Base-by-base conservation (phyloP, 116 monocot species). In the Phalaenopsis hybrid region DNA sequence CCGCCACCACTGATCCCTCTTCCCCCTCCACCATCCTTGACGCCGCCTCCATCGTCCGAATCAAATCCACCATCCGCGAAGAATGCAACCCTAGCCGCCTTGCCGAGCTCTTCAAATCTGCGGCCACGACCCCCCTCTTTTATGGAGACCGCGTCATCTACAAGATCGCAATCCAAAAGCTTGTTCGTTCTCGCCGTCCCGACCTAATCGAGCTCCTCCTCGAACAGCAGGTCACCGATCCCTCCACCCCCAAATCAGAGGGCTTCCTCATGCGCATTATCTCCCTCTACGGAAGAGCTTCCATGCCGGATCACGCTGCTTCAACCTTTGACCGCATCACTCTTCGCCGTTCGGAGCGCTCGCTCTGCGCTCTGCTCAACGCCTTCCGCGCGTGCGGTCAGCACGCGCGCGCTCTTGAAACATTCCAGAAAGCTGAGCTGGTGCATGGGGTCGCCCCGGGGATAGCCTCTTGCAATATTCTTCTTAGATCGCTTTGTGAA, bases 301-400 rank as follows among this genome's bases (percentile, higher is more conserved):
- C n/a, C n/a, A n/a, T n/a, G n/a, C n/a, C n/a, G n/a, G n/a, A n/a
- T n/a, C n/a, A n/a, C n/a, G n/a, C n/a, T n/a, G n/a, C n/a, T n/a
- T n/a, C n/a, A n/a, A n/a, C n/a, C n/a, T n/a, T n/a, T n/a, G n/a
- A n/a, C n/a, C n/a, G n/a, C n/a, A n/a, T n/a, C n/a, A n/a, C n/a
- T n/a, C n/a, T n/a, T n/a, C n/a, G n/a, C n/a, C n/a, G n/a, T n/a
- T n/a, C n/a, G n/a, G n/a, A n/a, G n/a, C n/a, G n/a, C n/a, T n/a
- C n/a, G n/a, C n/a, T n/a, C n/a, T n/a, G n/a, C n/a, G n/a, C 92
- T 13, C 83, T 94, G 59, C 88, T 94, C 82, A 84, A 79, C 55
- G 87, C 83, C 12, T 87, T 83, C 81, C 78, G 87, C 57, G 65
- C 85, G 20, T 88, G 90, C 87, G 73, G 70, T 55, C 77, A 44